These are phyloP conservation scores for Pterocarpus macrocarpus DNA, from an alignment of 306 rosid species.

Conservation along the genomic window DNA sequence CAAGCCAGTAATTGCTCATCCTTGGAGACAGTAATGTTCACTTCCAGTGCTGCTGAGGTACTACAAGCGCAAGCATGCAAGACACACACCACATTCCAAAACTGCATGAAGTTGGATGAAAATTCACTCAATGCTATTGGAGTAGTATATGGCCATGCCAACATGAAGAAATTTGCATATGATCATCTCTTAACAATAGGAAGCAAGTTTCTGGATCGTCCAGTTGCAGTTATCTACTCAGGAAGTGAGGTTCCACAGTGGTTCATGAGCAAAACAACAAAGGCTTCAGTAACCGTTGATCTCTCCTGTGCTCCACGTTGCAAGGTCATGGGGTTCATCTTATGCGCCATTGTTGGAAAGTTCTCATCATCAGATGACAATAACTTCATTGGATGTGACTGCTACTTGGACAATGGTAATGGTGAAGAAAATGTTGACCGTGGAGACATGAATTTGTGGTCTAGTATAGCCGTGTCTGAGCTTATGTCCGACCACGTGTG, in stretches of 20 bases:
- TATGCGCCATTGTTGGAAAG: constrained; percentile 29
- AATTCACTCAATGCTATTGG: constrained; percentile 16
- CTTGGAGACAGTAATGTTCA: constrained; percentile 37
- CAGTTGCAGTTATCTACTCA: constrained; percentile 24
- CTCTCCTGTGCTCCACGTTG: constrained; percentile 25
- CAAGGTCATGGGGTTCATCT: constrained; percentile 31
- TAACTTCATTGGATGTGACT: constrained; percentile 35
- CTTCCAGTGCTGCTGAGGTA: not conserved
- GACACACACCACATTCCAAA: constrained; percentile 6
- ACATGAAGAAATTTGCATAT: constrained; percentile 37
- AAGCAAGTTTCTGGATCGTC: constrained; percentile 31
- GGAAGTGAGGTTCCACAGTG: constrained; percentile 36
- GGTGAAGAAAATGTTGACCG: not conserved
- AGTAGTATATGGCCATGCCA: constrained; percentile 22
- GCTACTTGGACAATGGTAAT: constrained; percentile 24
- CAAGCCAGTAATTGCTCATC: constrained; percentile 45
- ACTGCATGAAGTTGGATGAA: constrained; percentile 14
- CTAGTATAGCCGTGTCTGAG: constrained; percentile 17
- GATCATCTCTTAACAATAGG: constrained; percentile 24
- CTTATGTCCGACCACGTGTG: constrained; percentile 32
- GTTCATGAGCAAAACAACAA: constrained; percentile 16
- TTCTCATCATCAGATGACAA: not conserved
- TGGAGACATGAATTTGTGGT: constrained; percentile 10
- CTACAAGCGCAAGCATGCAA: constrained; percentile 13
- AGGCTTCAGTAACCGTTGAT: constrained; percentile 29